These are phyloP conservation scores for Termitomyces eurrhizus DNA, from an alignment of 768 basidiomycete genomes.

Conservation along the genomic window DNA sequence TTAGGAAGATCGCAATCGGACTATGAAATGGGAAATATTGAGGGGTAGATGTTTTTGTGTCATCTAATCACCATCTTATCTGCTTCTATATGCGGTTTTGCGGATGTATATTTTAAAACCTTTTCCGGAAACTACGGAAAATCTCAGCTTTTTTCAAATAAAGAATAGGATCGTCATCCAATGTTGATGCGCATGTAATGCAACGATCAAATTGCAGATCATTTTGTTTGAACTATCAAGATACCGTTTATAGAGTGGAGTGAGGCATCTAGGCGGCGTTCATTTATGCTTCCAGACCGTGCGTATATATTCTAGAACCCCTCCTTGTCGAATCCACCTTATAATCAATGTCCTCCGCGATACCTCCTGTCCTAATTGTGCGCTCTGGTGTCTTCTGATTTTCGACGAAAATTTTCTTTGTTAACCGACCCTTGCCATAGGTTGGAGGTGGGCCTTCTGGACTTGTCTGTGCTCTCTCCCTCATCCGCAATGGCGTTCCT, in stretches of 20 bases:
- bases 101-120: constrained; percentile 3
- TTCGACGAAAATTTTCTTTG: background rate
- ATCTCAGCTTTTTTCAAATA: background rate
- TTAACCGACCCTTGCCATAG: constrained; percentile 20
- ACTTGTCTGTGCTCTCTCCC: constrained; percentile 36
- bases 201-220: constrained; percentile 6
- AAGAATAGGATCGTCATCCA: background rate
- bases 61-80: constrained; percentile 14
- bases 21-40: constrained; percentile 16
- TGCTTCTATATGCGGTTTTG: background rate
- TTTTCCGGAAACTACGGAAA: background rate
- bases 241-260: background rate
- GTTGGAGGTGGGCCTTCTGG: constrained; percentile 47
- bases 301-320: constrained; percentile 11
- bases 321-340: background rate
- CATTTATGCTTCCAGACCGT: background rate
- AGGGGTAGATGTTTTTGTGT: constrained; percentile 4
- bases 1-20: constrained; percentile 15
- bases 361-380: constrained; percentile 21
- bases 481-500: constrained; percentile 40
- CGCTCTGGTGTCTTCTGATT: constrained; percentile 6
- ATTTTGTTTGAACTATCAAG: background rate
- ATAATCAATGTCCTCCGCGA: constrained; percentile 3
- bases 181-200: background rate
- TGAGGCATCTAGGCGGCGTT: background rate